A percentile compares a stretch with the other conserved stretches of the same genome.
These are phyloP conservation scores for Fraxinus paxiana DNA, from an alignment of 305 asterid genomes.

Conservation along the genomic window DNA sequence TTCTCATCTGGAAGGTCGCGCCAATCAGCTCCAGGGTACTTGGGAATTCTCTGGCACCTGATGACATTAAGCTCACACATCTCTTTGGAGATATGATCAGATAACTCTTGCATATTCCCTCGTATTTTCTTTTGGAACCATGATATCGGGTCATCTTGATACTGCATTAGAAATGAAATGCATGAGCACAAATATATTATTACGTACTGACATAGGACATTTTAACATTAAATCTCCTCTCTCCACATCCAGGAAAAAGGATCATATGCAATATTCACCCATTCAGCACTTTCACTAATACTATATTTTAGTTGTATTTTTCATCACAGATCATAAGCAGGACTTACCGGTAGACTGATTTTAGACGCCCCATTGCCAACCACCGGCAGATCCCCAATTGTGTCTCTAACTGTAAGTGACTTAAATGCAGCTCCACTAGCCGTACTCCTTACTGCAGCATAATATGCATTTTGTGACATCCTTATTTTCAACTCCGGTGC, in stretches of 20 bases:
- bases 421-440: slow-evolving; percentile 86
- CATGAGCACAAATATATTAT: not conserved
- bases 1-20: slow-evolving; percentile 51
- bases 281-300: not conserved
- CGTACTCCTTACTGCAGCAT: slow-evolving; percentile 80
- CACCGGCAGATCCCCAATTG: slow-evolving; percentile 89
- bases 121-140: slow-evolving; percentile 49
- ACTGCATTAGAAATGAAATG: slow-evolving; percentile 30
- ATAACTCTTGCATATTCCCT: slow-evolving; percentile 29
- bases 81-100: slow-evolving; percentile 50
- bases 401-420: slow-evolving; percentile 88
- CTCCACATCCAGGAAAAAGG: not conserved
- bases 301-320: not conserved
- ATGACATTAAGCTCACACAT: slow-evolving; percentile 39
- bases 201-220: not conserved
- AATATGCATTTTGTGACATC: slow-evolving; percentile 52
- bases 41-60: slow-evolving; percentile 47
- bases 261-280: not conserved
- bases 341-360: slow-evolving; percentile 34
- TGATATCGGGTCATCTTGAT: slow-evolving; percentile 30
- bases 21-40: slow-evolving; percentile 48
- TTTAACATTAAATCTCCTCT: not conserved
- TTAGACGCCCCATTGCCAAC: slow-evolving; percentile 77
- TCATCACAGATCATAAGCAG: not conserved
- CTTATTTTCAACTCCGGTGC: slow-evolving; percentile 72